Evolutionary conservation across 768 basidiomycete genomes (phyloP).

Genomic region (Phlebiopsis flavidoalba): DNA sequence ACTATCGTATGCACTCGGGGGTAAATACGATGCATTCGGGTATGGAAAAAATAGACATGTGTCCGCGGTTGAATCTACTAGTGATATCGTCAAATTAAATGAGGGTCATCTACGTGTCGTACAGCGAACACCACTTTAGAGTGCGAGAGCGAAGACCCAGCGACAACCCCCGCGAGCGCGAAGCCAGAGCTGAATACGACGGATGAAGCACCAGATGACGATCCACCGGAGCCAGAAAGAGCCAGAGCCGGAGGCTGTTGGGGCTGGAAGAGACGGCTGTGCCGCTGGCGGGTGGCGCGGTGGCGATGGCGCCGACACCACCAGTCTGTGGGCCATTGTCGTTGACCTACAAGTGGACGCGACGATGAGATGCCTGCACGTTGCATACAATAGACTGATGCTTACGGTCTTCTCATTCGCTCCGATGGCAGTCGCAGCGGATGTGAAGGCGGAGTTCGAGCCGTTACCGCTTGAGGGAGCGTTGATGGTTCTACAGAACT

Average conservation of each 20-base stretch:
- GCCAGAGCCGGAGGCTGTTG: conserved; percentile 14
- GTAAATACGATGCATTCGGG: background rate
- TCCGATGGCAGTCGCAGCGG: conserved; percentile 34
- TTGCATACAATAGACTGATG: conserved; percentile 1
- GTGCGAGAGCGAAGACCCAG: conserved; percentile 3
- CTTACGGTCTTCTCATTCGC: conserved; percentile 27
- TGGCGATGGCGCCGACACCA: conserved; percentile 19
- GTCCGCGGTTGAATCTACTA: background rate
- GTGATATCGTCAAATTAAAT: background rate
- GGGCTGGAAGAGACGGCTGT: conserved; percentile 12
- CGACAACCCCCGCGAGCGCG: conserved; percentile 2
- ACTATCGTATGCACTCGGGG: background rate
- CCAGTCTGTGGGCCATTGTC: conserved; percentile 20
- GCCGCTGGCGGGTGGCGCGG: conserved; percentile 11
- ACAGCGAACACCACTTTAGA: background rate
- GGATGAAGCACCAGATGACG: conserved; percentile 3
- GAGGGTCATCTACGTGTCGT: background rate
- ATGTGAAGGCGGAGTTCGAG: conserved; percentile 32
- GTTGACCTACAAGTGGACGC: conserved; percentile 12
- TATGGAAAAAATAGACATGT: background rate
- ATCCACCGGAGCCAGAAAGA: background rate
- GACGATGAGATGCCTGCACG: background rate
- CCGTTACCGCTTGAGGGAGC: conserved; percentile 37
- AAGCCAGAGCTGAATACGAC: background rate
- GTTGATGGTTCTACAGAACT: conserved; percentile 30